These are phyloP conservation scores for Suillus luteus DNA, from an alignment of 768 basidiomycete species.

Conservation along the genomic window DNA sequence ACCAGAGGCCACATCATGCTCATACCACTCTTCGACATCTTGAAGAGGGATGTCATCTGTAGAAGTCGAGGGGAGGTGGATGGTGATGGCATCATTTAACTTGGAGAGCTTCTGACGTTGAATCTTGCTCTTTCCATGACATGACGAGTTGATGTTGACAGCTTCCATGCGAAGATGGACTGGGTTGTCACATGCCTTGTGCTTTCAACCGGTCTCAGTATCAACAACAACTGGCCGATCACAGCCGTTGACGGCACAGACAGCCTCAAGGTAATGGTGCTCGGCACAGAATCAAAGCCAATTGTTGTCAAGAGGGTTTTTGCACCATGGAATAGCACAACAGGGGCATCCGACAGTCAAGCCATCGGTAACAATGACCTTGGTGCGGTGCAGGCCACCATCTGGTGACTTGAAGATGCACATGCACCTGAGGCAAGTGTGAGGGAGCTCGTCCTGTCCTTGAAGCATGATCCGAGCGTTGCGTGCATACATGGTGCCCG, in stretches of 20 bases:
- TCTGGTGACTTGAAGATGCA: too few relatives aligned
- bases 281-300: too few relatives aligned
- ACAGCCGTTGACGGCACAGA: conserved; percentile 12
- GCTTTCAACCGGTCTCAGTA: neutral
- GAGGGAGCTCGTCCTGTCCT: too few relatives aligned
- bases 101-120: neutral
- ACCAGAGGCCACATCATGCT: neutral
- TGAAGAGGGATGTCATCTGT: neutral
- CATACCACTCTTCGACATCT: neutral
- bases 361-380: conserved; percentile 24
- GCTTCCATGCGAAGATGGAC: neutral
- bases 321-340: conserved; percentile 18
- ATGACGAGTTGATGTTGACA: too few relatives aligned
- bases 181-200: conserved; percentile 11
- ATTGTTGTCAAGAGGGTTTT: neutral
- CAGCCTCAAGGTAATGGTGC: too few relatives aligned
- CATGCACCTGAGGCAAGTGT: too few relatives aligned
- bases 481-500: too few relatives aligned
- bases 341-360: conserved; percentile 18
- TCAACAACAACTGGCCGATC: too few relatives aligned
- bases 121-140: too few relatives aligned
- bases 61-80: too few relatives aligned
- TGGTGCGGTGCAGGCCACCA: too few relatives aligned
- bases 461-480: too few relatives aligned
- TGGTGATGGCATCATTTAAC: neutral